These are phyloP conservation scores for Kurtzmaniella quercitrusa DNA, from an alignment of 1,139 yeast genomes.

Conservation along the genomic window DNA sequence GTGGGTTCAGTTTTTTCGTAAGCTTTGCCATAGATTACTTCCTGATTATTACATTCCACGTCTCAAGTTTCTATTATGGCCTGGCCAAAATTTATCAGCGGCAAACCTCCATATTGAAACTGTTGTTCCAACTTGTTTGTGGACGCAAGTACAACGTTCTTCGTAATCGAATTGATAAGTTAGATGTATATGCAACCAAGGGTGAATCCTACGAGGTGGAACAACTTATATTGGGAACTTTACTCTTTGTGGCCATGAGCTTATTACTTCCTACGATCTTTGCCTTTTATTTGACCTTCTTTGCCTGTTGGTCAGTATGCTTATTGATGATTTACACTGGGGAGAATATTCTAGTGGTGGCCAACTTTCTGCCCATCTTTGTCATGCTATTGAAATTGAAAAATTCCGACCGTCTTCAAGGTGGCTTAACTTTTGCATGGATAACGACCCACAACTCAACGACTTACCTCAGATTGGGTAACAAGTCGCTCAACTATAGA, in stretches of 20 bases:
- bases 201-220: slow-evolving; percentile 66
- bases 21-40: slow-evolving; percentile 64
- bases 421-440: slow-evolving; percentile 59
- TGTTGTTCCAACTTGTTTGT: slow-evolving; percentile 79
- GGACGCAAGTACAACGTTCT: slow-evolving; percentile 86
- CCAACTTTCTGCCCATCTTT: slow-evolving; percentile 85
- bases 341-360: slow-evolving; percentile 58
- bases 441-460: slow-evolving; percentile 12
- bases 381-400: slow-evolving; percentile 74
- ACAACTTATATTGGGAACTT: slow-evolving; percentile 82
- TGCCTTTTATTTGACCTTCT: slow-evolving; percentile 79
- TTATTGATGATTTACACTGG: slow-evolving; percentile 48
- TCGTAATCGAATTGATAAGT: slow-evolving; percentile 73
- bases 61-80: slow-evolving; percentile 72
- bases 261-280: slow-evolving; percentile 82
- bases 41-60: slow-evolving; percentile 63
- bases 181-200: slow-evolving; percentile 47
- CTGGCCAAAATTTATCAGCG: slow-evolving; percentile 75
- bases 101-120: slow-evolving; percentile 63
- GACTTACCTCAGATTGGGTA: slow-evolving; percentile 28
- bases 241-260: slow-evolving; percentile 73
- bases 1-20: slow-evolving; percentile 65
- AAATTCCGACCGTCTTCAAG: slow-evolving; percentile 85
- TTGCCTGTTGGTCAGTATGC: slow-evolving; percentile 50
- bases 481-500: slow-evolving; percentile 35